Conservation (phyloP, 1,139 yeast species). For the Blastobotrys proliferans region DNA sequence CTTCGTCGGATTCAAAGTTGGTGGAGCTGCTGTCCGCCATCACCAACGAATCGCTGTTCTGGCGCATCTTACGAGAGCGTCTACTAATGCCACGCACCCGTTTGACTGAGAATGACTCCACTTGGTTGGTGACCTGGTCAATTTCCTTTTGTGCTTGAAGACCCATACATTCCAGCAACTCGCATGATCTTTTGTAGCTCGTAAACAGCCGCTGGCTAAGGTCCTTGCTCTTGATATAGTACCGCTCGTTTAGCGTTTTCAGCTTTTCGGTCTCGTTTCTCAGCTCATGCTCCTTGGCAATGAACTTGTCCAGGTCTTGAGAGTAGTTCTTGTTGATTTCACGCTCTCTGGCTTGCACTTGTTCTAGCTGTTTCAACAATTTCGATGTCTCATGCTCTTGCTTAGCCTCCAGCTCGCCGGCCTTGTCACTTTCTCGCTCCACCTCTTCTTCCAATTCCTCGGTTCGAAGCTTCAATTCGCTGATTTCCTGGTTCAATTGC, state of each 20-base stretch:
- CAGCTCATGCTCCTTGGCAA: conserved; percentile 18
- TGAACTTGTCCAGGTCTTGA: conserved; percentile 15
- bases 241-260: conserved; percentile 15
- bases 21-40: too few species aligned
- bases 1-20: neutral
- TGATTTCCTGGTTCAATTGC: conserved; percentile 47
- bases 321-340: conserved; percentile 13
- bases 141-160: conserved; percentile 39
- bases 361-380: conserved; percentile 24
- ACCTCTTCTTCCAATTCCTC: conserved; percentile 54
- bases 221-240: conserved; percentile 32
- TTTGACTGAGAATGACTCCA: conserved; percentile 28
- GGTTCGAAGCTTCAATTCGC: conserved; percentile 39
- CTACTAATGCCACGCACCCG: conserved; percentile 32
- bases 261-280: conserved; percentile 15
- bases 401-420: conserved; percentile 17
- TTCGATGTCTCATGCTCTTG: conserved; percentile 33
- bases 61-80: too few species aligned
- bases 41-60: neutral
- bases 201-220: conserved; percentile 37
- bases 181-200: conserved; percentile 47
- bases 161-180: conserved; percentile 75
- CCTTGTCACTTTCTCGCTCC: conserved; percentile 24
- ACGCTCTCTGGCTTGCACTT: conserved; percentile 14
- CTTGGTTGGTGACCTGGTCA: conserved; percentile 27